A percentile compares a stretch with the other conserved stretches of the same genome.
Conservation (phyloP, 179 eudicot species). For the Heliamphora pulchella region DNA sequence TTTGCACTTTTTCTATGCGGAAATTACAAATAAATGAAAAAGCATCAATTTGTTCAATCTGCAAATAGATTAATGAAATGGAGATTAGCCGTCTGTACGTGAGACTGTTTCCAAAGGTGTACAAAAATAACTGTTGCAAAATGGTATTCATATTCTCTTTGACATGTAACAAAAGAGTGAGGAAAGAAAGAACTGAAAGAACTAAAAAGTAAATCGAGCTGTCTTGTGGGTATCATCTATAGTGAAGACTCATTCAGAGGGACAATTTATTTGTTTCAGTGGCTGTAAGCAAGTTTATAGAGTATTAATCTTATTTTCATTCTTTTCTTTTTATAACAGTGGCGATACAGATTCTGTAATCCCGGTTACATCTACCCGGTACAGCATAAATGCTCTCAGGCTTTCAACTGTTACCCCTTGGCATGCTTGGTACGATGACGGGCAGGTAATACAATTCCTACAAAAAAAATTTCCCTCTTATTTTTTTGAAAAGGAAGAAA, state of each 20-base stretch:
- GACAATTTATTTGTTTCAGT: not conserved
- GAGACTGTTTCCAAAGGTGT: not conserved
- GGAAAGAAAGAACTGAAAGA: not conserved
- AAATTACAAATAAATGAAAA: not conserved
- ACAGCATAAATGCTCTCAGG: conserved; percentile 62
- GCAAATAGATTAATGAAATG: not conserved
- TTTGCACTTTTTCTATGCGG: not conserved
- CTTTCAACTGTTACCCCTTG: conserved; percentile 64
- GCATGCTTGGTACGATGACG: conserved; percentile 88
- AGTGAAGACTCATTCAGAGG: not conserved
- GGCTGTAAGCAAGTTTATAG: conserved; percentile 1
- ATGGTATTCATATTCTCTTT: not conserved
- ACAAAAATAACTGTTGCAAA: not conserved
- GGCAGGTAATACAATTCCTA: conserved; percentile 44
- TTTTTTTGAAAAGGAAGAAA: too few relatives aligned
- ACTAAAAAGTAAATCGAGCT: not conserved
- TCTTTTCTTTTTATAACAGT: conserved; percentile 30
- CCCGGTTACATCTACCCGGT: conserved; percentile 86
- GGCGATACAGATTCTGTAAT: conserved; percentile 88
- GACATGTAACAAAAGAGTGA: not conserved
- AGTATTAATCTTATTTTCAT: not conserved
- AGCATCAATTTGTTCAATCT: not conserved
- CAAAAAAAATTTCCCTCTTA: not conserved
- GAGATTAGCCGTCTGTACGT: not conserved
- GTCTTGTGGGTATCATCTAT: not conserved